These are phyloP conservation scores for Neopestalotiopsis clavispora DNA, from an alignment of 2,329 filamentous ascomycete genomes.

Conservation along the genomic window DNA sequence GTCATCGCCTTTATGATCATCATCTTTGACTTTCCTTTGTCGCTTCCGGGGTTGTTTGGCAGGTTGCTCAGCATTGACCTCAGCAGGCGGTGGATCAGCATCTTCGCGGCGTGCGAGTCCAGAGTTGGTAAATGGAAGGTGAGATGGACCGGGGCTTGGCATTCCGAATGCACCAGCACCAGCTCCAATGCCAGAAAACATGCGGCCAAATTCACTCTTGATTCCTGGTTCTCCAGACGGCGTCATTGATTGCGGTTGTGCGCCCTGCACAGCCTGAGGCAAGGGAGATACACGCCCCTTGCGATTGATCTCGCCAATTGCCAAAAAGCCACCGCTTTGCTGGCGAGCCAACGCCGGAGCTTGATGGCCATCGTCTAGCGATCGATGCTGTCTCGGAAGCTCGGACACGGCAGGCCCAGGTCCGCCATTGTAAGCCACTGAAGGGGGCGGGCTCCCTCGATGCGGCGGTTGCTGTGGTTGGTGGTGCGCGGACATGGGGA, in stretches of 20 bases:
- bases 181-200: constrained; percentile 88
- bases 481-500: constrained; percentile 39
- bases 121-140: constrained; percentile 52
- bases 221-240: constrained; percentile 85
- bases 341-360: constrained; percentile 58
- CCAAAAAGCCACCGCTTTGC: constrained; percentile 69
- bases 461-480: constrained; percentile 40
- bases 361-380: constrained; percentile 52
- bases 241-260: constrained; percentile 78
- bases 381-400: constrained; percentile 42
- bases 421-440: constrained; percentile 52
- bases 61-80: constrained; percentile 45
- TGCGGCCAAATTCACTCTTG: constrained; percentile 92
- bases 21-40: constrained; percentile 74
- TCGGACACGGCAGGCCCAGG: constrained; percentile 49
- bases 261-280: constrained; percentile 92
- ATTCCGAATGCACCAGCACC: constrained; percentile 56
- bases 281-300: constrained; percentile 85
- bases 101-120: constrained; percentile 59
- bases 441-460: constrained; percentile 51
- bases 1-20: constrained; percentile 71
- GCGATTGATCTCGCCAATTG: constrained; percentile 79
- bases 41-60: constrained; percentile 60
- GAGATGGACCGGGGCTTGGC: constrained; percentile 54
- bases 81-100: constrained; percentile 48